phyloP scores from a whole-genome alignment of 2,329 filamentous ascomycete genomes.

The Piedraia hortae region DNA sequence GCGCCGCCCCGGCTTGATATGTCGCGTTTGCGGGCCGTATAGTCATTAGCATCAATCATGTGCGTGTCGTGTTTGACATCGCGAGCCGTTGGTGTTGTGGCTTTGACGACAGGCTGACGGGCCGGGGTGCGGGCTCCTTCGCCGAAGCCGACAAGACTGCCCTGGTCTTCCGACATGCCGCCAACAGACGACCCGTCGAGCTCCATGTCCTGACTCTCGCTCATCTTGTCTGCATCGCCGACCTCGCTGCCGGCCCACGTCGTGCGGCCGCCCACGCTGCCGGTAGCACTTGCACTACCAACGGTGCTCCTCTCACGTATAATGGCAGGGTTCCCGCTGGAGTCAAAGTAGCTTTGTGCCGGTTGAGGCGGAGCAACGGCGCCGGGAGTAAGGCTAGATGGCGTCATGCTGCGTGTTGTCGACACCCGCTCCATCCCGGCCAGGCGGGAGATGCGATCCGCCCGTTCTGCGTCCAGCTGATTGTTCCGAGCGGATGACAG shows the following conservation, averaged over 20 bases:
- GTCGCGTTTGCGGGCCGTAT: slow-evolving; percentile 16
- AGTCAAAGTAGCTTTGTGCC: slow-evolving; percentile 49
- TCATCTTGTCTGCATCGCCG: slow-evolving; percentile 38
- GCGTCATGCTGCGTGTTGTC: slow-evolving; percentile 30
- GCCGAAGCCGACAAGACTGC: slow-evolving; percentile 70
- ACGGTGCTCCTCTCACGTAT: slow-evolving; percentile 62
- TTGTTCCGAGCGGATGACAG: slow-evolving; percentile 3
- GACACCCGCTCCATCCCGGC: slow-evolving; percentile 74
- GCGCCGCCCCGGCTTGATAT: slow-evolving; percentile 7
- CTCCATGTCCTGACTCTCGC: slow-evolving; percentile 22
- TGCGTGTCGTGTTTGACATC: too few relatives aligned
- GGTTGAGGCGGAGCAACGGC: slow-evolving; percentile 16
- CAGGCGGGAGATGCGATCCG: slow-evolving; percentile 80
- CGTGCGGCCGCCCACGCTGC: slow-evolving; percentile 39
- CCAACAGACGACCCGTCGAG: slow-evolving; percentile 38
- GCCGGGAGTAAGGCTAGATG: slow-evolving; percentile 21
- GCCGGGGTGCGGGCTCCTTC: slow-evolving; percentile 45
- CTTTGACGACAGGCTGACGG: slow-evolving; percentile 33
- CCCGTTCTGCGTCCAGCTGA: slow-evolving; percentile 71
- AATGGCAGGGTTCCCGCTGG: slow-evolving; percentile 36
- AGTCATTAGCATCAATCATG: slow-evolving; percentile 20
- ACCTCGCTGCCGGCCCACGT: slow-evolving; percentile 41
- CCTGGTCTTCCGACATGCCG: slow-evolving; percentile 63
- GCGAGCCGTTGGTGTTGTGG: slow-evolving; percentile 11
- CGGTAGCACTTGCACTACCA: slow-evolving; percentile 68